Percentiles rank a stretch among this genome's conserved stretches.
Evolutionary conservation across 2,329 filamentous ascomycete species (phyloP).

Genomic region (Scedosporium boydii): DNA sequence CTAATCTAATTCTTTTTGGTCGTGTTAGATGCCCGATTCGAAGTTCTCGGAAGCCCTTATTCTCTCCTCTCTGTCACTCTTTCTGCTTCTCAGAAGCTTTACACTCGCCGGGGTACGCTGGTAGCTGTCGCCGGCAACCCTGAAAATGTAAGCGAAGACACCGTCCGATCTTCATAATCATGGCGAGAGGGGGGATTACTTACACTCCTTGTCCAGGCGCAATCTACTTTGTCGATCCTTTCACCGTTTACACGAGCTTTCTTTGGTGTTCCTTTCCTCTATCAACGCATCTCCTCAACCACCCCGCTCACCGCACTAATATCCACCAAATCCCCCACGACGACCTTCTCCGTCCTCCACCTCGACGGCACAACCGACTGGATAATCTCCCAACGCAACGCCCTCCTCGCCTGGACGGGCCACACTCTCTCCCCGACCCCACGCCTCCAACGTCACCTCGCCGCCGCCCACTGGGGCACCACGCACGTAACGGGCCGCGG

Average conservation of each 20-base stretch:
- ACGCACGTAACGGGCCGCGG: slow-evolving; percentile 82
- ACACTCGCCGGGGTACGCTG: slow-evolving; percentile 83
- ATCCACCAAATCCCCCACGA: slow-evolving; percentile 75
- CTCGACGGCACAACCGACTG: slow-evolving; percentile 92
- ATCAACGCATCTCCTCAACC: slow-evolving; percentile 82
- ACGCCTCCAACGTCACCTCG: slow-evolving; percentile 63
- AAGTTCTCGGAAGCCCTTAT: slow-evolving; percentile 84
- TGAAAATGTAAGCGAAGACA: slow-evolving; percentile 59
- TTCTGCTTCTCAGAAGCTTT: slow-evolving; percentile 87
- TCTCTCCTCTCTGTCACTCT: slow-evolving; percentile 89
- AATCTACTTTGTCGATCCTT: slow-evolving; percentile 81
- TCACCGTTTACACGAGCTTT: slow-evolving; percentile 71
- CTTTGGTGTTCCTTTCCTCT: slow-evolving; percentile 87
- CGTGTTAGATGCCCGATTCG: slow-evolving; percentile 75
- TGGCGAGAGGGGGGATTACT: slow-evolving; percentile 8
- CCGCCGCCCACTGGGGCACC: slow-evolving; percentile 83
- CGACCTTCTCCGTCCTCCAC: slow-evolving; percentile 78
- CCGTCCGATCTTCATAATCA: not conserved
- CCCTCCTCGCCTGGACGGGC: slow-evolving; percentile 92
- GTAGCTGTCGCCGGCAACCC: slow-evolving; percentile 83
- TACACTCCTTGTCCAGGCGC: slow-evolving; percentile 45
- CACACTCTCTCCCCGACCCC: slow-evolving; percentile 72
- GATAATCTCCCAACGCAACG: slow-evolving; percentile 81
- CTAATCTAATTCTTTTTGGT: not conserved
- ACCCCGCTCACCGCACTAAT: slow-evolving; percentile 82